Evolutionary conservation across 1,284 basidiomycete genomes (phyloP).

Genomic region (Sporisorium reilianum): DNA sequence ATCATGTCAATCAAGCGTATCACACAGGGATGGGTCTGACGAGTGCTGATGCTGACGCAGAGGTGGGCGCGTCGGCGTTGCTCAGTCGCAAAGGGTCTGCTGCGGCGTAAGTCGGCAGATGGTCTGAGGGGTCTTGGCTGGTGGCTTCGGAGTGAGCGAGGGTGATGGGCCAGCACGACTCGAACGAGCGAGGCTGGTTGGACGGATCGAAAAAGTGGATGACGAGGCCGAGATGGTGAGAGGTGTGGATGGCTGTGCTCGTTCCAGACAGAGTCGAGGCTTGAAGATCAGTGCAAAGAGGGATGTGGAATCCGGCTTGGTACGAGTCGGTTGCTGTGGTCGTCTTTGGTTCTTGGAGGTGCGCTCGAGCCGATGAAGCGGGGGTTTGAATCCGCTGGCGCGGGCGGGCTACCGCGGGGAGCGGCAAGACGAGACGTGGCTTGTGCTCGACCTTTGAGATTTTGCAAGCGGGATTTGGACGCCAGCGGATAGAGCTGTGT

Average conservation of each 20-base stretch:
- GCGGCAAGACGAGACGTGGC: neutral
- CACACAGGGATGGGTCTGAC: neutral
- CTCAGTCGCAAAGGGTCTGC: neutral
- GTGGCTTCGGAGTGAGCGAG: slow-evolving; percentile 11
- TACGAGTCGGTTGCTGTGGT: neutral
- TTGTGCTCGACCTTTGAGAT: slow-evolving; percentile 1
- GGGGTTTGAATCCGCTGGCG: too few relatives aligned
- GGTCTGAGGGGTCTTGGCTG: neutral
- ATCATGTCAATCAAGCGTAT: neutral
- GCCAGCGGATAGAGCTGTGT: slow-evolving; percentile 7
- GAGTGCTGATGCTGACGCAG: neutral
- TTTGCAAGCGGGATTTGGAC: neutral
- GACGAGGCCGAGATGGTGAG: slow-evolving; percentile 17
- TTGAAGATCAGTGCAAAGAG: neutral
- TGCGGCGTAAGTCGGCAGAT: slow-evolving; percentile 1
- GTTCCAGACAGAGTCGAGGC: slow-evolving; percentile 6
- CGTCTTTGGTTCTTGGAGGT: neutral
- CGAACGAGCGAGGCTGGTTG: neutral
- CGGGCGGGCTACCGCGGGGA: neutral
- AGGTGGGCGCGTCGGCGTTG: neutral
- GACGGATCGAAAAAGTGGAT: neutral
- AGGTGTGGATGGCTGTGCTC: slow-evolving; percentile 3
- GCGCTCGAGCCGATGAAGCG: too few relatives aligned
- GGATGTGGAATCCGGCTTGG: slow-evolving; percentile 1
- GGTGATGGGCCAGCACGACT: slow-evolving; percentile 7